phyloP scores from a whole-genome alignment of 257 asterid species.

The Petunia secreta region DNA sequence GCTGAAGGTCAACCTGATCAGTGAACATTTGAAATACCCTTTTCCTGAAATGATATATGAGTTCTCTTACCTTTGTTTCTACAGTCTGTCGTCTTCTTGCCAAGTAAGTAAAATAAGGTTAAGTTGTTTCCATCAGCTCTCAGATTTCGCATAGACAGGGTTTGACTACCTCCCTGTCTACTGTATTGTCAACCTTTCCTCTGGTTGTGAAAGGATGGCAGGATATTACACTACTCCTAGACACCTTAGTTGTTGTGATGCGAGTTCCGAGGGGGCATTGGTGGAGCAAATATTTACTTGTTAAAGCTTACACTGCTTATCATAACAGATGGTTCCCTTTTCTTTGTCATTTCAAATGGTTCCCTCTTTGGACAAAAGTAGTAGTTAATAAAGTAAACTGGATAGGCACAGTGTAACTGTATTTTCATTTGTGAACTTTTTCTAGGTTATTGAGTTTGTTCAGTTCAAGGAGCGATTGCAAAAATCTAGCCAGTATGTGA shows the following conservation, averaged over 20 bases:
- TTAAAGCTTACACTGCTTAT: not conserved
- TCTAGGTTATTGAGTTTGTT: slow-evolving; percentile 88
- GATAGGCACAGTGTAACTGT: not conserved
- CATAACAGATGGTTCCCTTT: not conserved
- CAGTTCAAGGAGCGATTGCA: slow-evolving; percentile 89
- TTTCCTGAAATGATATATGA: slow-evolving; percentile 10
- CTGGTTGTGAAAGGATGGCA: slow-evolving; percentile 8
- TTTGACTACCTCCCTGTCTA: not conserved
- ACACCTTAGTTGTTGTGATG: slow-evolving; percentile 1
- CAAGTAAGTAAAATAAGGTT: slow-evolving; percentile 9
- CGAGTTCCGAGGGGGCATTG: not conserved
- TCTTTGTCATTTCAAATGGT: slow-evolving; percentile 1
- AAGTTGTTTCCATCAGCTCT: not conserved
- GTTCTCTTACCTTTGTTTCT: slow-evolving; percentile 1
- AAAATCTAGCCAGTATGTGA: slow-evolving; percentile 78
- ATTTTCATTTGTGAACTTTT: slow-evolving; percentile 18
- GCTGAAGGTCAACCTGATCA: slow-evolving; percentile 16
- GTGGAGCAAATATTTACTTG: slow-evolving; percentile 5
- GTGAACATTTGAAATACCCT: not conserved
- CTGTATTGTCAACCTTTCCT: slow-evolving; percentile 8
- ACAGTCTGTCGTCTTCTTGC: slow-evolving; percentile 5
- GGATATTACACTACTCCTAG: not conserved
- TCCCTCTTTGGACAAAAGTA: not conserved
- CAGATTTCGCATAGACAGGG: not conserved
- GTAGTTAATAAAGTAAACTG: not conserved